A percentile compares a stretch with the other conserved stretches of the same genome.
Conservation (phyloP, 2,329 filamentous ascomycete species). For the Verticillium isaacii region DNA sequence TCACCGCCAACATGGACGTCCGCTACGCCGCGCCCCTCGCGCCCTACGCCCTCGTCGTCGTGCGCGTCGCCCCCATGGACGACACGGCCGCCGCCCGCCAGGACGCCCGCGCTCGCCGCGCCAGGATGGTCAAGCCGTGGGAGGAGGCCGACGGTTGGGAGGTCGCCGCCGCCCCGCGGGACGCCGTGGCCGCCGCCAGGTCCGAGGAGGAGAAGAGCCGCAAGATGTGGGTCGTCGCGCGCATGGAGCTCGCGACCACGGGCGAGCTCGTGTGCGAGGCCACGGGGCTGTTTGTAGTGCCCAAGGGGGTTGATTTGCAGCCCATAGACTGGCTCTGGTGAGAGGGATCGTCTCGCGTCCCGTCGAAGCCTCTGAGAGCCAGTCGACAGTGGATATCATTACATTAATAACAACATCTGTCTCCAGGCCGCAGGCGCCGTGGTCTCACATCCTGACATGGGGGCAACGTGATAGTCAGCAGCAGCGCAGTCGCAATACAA, state of each 20-base stretch:
- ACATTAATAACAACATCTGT: too few species aligned
- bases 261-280: constrained; percentile 6
- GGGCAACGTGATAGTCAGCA: too few species aligned
- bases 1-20: not conserved
- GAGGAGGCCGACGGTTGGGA: not conserved
- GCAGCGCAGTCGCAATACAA: too few species aligned
- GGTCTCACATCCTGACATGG: too few species aligned
- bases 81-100: not conserved
- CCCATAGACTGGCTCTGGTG: not conserved
- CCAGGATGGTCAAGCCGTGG: not conserved
- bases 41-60: constrained; percentile 6
- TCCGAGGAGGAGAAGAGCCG: constrained; percentile 4
- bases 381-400: too few species aligned
- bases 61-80: constrained; percentile 2
- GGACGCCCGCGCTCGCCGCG: not conserved
- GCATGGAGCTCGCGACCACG: constrained; percentile 4
- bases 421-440: too few species aligned
- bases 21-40: constrained; percentile 7
- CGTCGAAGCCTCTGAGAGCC: too few species aligned
- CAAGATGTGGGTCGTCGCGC: constrained; percentile 10
- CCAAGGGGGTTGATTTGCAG: constrained; percentile 5
- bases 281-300: constrained; percentile 11
- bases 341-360: not conserved
- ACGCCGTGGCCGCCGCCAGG: not conserved
- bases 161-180: not conserved